A percentile compares a stretch with the other conserved stretches of the same genome.
Conservation (phyloP, 2,329 filamentous ascomycete genomes). For the Grosmannia serpens region DNA sequence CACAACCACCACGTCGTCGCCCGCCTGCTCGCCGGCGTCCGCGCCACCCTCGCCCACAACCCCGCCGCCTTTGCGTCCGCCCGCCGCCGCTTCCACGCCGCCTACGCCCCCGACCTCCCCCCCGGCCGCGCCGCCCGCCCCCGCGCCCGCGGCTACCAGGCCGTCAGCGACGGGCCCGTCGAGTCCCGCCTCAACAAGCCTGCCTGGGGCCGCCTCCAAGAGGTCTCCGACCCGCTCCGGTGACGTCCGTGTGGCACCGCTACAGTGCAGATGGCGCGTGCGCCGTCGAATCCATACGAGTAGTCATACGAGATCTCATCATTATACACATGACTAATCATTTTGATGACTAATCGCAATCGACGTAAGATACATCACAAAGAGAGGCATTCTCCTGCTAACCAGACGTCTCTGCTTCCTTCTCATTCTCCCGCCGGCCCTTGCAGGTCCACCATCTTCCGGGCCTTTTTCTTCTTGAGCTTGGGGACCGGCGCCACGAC, state of each 20-base stretch:
- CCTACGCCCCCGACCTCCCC: constrained; percentile 63
- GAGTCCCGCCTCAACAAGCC: constrained; percentile 53
- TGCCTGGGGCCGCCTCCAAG: constrained; percentile 42
- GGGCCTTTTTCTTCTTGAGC: constrained; percentile 19
- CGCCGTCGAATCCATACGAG: too few relatives aligned
- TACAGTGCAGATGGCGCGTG: too few relatives aligned
- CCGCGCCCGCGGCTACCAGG: constrained; percentile 70
- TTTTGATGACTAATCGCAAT: too few relatives aligned
- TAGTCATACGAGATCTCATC: too few relatives aligned
- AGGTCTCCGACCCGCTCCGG: constrained; percentile 16
- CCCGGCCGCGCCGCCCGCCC: constrained; percentile 67
- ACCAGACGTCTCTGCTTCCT: too few relatives aligned
- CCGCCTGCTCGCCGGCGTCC: constrained; percentile 61
- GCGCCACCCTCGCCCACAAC: constrained; percentile 49
- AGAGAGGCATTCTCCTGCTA: too few relatives aligned
- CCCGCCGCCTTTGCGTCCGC: constrained; percentile 44
- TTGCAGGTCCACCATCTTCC: constrained; percentile 13
- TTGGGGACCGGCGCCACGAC: constrained; percentile 9
- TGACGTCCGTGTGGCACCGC: neutral
- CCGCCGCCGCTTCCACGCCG: constrained; percentile 27
- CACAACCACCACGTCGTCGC: constrained; percentile 73
- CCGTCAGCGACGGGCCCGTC: constrained; percentile 55
- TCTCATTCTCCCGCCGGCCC: neutral
- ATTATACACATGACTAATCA: too few relatives aligned
- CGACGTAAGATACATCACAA: too few relatives aligned